A percentile compares a stretch with the other conserved stretches of the same genome.
phyloP scores from a whole-genome alignment of 345 rosid genomes.

The Eucalyptus leucophloia region DNA sequence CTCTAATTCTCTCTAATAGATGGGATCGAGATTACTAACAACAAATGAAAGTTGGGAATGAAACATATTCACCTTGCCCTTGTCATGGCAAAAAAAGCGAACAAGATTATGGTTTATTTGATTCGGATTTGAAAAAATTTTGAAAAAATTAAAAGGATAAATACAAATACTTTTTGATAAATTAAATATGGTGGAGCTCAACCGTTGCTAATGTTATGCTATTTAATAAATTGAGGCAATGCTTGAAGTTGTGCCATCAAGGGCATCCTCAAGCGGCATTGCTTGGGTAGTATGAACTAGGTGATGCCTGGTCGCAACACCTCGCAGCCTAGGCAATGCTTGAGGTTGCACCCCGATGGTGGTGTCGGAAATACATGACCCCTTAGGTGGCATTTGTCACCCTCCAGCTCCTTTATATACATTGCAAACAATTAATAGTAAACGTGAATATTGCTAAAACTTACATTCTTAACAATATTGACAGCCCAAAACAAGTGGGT shows the following conservation, averaged over 20 bases:
- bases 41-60: background rate
- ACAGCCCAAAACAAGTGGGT: fast-evolving
- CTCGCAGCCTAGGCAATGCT: too few species aligned
- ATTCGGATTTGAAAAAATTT: too few species aligned
- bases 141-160: too few species aligned
- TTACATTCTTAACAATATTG: fast-evolving
- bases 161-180: too few species aligned
- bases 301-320: too few species aligned
- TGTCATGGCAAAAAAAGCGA: background rate
- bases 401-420: fast-evolving
- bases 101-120: too few species aligned
- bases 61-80: background rate
- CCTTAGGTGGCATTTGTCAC: fast-evolving
- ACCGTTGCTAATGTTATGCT: too few species aligned
- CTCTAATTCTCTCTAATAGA: too few species aligned
- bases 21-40: background rate
- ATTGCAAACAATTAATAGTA: fast-evolving
- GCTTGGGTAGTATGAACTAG: fast-evolving
- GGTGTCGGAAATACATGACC: too few species aligned
- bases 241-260: too few species aligned
- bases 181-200: too few species aligned
- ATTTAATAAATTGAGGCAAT: fast-evolving
- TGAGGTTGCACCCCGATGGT: fast-evolving
- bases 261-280: too few species aligned
- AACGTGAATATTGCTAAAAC: fast-evolving